Evolutionary conservation across 306 rosid genomes (phyloP), one percentile per base, ranked within the genome.

Genomic region (Vachellia collinsii): DNA sequence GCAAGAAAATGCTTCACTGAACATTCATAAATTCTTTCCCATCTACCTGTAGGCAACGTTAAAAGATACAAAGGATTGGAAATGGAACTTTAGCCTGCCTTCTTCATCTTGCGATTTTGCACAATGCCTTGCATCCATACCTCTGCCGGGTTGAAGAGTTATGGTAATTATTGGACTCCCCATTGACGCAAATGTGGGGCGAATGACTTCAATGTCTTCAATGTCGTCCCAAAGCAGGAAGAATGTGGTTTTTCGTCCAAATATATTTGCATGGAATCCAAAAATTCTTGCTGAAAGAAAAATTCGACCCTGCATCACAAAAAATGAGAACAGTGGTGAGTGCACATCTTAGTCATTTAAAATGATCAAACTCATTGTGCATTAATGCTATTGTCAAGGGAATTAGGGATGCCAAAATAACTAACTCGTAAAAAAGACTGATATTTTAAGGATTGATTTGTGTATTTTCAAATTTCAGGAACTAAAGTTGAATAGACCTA

Each of bases 191-290:
- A 96, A 87, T 68, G 96, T 87, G 63, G 99, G 98, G 53, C 94
- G 85, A 85, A 83, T 68, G 66, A 92, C 83, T 56, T 93, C 88
- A 72, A 96, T 90, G 59, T 92, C 97, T 82, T 96, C 98, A 68
- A 96, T 86, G 81, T 96, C 99, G 82, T 93, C 99, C 99, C 99
- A 96, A 72, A 96, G 92, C 80, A 93, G 88, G 80, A 89, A 95
- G 88, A 93, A 95, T 44, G 89, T 93, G 17, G 99, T 95, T 88
- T 87, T 93, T 85, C 85, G 91, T 74, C 98, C 98, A 80, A 95
- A 93, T 78, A 95, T 85, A 80, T 95, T 95, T 85, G 98, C 93
- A 88, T 90, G 92, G 85, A 95, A 95, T 50, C 99, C 99, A 81
- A 95, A 77, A 68, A 95, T 92, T 87, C 99, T 90, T 29, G 97